A percentile compares a stretch with the other conserved stretches of the same genome.
phyloP scores from a whole-genome alignment of 768 basidiomycete species.

The Boletus reticulatus region DNA sequence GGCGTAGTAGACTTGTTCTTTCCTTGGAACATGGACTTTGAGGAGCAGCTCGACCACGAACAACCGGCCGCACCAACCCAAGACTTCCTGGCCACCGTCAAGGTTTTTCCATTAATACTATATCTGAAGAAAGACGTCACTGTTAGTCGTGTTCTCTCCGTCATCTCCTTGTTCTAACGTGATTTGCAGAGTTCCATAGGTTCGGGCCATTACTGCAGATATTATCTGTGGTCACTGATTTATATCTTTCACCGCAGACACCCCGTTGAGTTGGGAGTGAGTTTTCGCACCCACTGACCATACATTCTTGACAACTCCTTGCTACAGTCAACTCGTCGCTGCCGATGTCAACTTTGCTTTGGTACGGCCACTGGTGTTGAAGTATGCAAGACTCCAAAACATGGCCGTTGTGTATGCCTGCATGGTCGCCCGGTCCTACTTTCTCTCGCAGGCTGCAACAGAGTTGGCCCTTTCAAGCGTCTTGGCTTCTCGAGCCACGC shows the following conservation, averaged over 20 bases:
- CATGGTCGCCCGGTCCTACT: conserved; percentile 77
- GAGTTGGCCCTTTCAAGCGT: conserved; percentile 79
- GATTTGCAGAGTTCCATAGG: conserved; percentile 26
- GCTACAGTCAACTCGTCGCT: conserved; percentile 70
- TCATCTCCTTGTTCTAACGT: conserved; percentile 8
- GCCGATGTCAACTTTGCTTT: conserved; percentile 81
- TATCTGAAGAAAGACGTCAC: conserved; percentile 66
- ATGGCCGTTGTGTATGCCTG: conserved; percentile 74
- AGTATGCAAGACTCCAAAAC: conserved; percentile 76
- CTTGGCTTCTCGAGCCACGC: conserved; percentile 65
- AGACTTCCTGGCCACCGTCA: conserved; percentile 58
- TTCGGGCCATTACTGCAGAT: conserved; percentile 7
- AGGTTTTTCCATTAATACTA: conserved; percentile 81
- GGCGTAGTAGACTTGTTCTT: not conserved
- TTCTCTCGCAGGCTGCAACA: conserved; percentile 61
- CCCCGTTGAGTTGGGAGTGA: conserved; percentile 78
- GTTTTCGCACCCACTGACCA: conserved; percentile 26
- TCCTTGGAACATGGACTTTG: conserved; percentile 33
- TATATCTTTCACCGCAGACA: conserved; percentile 42
- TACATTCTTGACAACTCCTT: conserved; percentile 3
- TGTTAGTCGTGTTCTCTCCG: conserved; percentile 43
- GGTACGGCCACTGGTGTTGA: conserved; percentile 72
- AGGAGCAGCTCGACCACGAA: conserved; percentile 23
- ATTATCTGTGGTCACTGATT: not conserved
- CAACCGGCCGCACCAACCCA: conserved; percentile 52